phyloP scores from a whole-genome alignment of 2,329 filamentous ascomycete species.

The Zasmidium angulare region DNA sequence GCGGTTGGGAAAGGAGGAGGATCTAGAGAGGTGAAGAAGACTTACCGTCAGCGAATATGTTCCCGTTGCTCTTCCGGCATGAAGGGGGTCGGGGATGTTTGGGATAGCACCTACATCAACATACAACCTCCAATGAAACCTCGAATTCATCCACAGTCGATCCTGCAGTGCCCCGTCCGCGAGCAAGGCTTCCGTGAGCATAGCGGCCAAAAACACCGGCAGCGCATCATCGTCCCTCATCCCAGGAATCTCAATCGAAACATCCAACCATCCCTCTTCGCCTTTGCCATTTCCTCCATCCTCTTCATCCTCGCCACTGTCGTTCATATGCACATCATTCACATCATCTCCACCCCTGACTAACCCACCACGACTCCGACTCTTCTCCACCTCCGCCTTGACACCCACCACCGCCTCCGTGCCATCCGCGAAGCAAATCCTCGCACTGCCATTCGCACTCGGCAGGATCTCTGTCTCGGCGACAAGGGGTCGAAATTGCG shows the following conservation, averaged over 20 bases:
- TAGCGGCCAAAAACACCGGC: conserved; percentile 81
- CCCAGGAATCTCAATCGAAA: conserved; percentile 88
- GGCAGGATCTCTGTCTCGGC: conserved; percentile 91
- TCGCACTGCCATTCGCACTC: conserved; percentile 84
- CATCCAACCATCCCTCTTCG: conserved; percentile 77
- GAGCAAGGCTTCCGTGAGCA: conserved; percentile 84
- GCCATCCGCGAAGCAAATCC: conserved; percentile 91
- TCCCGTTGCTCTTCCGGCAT: too few species aligned
- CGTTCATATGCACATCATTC: conserved; percentile 46
- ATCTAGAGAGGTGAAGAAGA: conserved; percentile 56
- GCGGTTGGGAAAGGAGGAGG: conserved; percentile 84
- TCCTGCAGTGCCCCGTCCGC: conserved; percentile 66
- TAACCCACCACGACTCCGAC: conserved; percentile 37
- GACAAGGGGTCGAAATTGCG: conserved; percentile 84
- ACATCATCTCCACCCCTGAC: conserved; percentile 15
- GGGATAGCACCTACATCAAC: conserved; percentile 69
- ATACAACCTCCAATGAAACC: conserved; percentile 96
- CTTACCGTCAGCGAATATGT: not conserved
- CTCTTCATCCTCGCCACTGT: conserved; percentile 37
- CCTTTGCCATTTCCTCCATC: conserved; percentile 36
- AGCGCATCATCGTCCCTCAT: conserved; percentile 86
- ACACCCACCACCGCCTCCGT: conserved; percentile 95
- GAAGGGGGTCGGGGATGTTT: too few species aligned
- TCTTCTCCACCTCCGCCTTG: conserved; percentile 90
- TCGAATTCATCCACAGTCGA: conserved; percentile 79